Evolutionary conservation across 495 filamentous ascomycete species (phyloP).

Genomic region (Penicillium longicatenatum): DNA sequence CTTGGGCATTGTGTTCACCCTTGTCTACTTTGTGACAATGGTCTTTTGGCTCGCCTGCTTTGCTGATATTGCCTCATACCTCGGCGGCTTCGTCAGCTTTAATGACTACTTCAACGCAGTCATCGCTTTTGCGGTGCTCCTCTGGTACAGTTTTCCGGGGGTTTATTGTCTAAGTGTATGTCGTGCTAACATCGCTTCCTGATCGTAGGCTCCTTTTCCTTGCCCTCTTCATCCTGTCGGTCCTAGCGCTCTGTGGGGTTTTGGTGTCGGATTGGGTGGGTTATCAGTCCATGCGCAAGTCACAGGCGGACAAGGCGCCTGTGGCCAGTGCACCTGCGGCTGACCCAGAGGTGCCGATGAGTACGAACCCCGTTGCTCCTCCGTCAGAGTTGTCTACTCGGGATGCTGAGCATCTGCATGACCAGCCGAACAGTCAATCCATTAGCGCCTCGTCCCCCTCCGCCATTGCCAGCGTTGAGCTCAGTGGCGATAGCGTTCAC

Average conservation of each 20-base stretch:
- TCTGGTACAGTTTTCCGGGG: slow-evolving; percentile 22
- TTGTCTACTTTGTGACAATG: slow-evolving; percentile 32
- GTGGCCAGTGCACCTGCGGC: slow-evolving; percentile 5
- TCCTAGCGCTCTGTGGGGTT: slow-evolving; percentile 33
- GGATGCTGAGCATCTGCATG: slow-evolving; percentile 26
- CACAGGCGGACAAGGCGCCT: slow-evolving; percentile 2
- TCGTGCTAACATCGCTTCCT: neutral
- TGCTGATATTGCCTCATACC: slow-evolving; percentile 28
- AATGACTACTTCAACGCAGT: slow-evolving; percentile 27
- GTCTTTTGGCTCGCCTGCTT: slow-evolving; percentile 39
- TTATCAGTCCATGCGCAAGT: slow-evolving; percentile 26
- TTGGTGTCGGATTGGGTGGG: slow-evolving; percentile 28
- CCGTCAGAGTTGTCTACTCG: slow-evolving; percentile 17
- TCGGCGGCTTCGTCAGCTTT: slow-evolving; percentile 10
- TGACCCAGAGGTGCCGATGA: slow-evolving; percentile 19
- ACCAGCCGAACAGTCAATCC: slow-evolving; percentile 22
- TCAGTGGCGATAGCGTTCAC: slow-evolving; percentile 11
- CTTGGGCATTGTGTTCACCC: slow-evolving; percentile 21
- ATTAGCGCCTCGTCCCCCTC: slow-evolving; percentile 19
- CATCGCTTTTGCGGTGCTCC: slow-evolving; percentile 35
- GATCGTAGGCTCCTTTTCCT: slow-evolving; percentile 30
- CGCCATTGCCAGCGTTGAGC: slow-evolving; percentile 13
- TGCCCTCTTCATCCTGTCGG: slow-evolving; percentile 29
- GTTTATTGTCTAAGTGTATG: neutral
- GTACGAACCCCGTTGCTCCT: slow-evolving; percentile 17